Base-by-base conservation (phyloP, 495 filamentous ascomycete genomes). In the Copromyces sp. region DNA sequence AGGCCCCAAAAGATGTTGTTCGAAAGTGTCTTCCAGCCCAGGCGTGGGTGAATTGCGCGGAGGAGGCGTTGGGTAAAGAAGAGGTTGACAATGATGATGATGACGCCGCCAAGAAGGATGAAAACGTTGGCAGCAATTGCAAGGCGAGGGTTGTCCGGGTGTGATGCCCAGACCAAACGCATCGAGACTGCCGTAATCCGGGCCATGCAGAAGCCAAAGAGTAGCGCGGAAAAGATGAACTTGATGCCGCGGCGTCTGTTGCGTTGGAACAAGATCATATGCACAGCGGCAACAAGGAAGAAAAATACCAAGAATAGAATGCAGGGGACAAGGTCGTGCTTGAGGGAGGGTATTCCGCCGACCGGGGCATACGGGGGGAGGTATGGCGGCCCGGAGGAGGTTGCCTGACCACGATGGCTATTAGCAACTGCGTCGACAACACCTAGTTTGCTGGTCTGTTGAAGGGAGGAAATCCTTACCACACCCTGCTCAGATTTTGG, bases 21-120 rank as follows among this genome's bases (percentile, higher is more conserved):
- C 40, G 87, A 78, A 32, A 77, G 69, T 17, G 78, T 83, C 68
- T 87, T 83, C 91, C 90, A 92, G 38, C 93, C 92, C 61, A 91
- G 74, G 0, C 75, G 73, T 0, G 93, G 94, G 69, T 93, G 89
- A 9, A 87, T 85, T 2, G 89, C 91, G 24, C 93, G 86, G 16
- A 95, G 73, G 39, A 96, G 87, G 35, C 94, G 89, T 79, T 94
- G 90, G 0, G 90, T 81, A 76, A 93, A 91, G 71, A 96, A 82
- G 24, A 97, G 80, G 79, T 97, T 95, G 77, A 94, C 80, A 71
- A 96, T 79, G 79, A 90, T 94, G 32, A 97, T 78, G 8, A 97
- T 77, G 38, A 97, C 75, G 32, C 93, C 87, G 39, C 94, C 94
- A 1, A 91, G 91, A 16, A 87, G 84, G 53, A 93, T 87, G 71